Evolutionary conservation across 2,329 filamentous ascomycete genomes (phyloP).

Genomic region (Sporothrix humicola): DNA sequence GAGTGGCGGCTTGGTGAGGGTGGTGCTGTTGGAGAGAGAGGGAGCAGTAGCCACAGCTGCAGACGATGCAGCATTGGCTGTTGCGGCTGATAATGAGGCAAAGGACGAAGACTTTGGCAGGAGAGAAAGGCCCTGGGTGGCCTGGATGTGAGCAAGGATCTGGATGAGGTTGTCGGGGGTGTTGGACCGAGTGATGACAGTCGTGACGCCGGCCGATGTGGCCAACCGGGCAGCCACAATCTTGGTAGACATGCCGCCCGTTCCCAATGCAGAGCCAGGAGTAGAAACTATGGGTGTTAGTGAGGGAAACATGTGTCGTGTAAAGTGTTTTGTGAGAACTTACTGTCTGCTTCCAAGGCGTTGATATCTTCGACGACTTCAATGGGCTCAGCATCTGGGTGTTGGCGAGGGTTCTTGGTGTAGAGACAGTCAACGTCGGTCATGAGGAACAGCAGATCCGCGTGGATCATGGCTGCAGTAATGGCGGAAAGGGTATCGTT

Average conservation of each 20-base stretch:
- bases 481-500: slow-evolving; percentile 98
- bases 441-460: slow-evolving; percentile 97
- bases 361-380: slow-evolving; percentile 91
- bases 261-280: slow-evolving; percentile 85
- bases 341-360: slow-evolving; percentile 79
- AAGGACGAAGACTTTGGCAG: slow-evolving; percentile 39
- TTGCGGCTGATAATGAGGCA: slow-evolving; percentile 12
- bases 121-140: slow-evolving; percentile 51
- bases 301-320: not conserved
- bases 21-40: slow-evolving; percentile 35
- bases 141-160: slow-evolving; percentile 82
- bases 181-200: slow-evolving; percentile 92
- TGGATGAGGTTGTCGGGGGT: slow-evolving; percentile 88
- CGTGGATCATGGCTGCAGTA: slow-evolving; percentile 95
- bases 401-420: slow-evolving; percentile 87
- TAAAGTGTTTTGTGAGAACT: not conserved
- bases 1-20: slow-evolving; percentile 61
- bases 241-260: slow-evolving; percentile 97
- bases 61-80: not conserved
- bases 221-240: slow-evolving; percentile 91
- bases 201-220: slow-evolving; percentile 92
- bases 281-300: slow-evolving; percentile 69
- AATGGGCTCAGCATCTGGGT: slow-evolving; percentile 86
- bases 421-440: slow-evolving; percentile 98
- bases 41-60: slow-evolving; percentile 28